A percentile compares a stretch with the other conserved stretches of the same genome.
Evolutionary conservation across 2,329 filamentous ascomycete species (phyloP).

Genomic region (Botrytis elliptica): DNA sequence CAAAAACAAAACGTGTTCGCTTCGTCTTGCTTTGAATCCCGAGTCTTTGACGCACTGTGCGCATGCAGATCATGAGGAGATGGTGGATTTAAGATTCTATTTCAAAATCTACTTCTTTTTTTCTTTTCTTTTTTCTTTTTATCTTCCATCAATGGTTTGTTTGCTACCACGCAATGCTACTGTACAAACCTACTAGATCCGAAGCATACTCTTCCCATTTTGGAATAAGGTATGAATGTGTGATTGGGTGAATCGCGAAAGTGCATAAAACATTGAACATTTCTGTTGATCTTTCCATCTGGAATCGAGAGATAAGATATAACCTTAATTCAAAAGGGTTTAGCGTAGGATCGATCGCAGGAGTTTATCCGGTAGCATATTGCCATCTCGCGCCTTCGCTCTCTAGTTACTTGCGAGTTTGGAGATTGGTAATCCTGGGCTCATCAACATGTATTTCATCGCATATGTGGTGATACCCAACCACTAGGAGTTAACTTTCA

Average conservation of each 20-base stretch:
- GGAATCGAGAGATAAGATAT: background rate
- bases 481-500: background rate
- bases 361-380: background rate
- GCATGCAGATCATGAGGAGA: background rate
- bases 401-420: background rate
- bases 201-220: background rate
- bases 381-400: background rate
- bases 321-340: background rate
- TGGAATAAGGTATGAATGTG: background rate
- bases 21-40: background rate
- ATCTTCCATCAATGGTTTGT: background rate
- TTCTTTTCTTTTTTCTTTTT: background rate
- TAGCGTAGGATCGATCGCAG: background rate
- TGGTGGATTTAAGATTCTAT: background rate
- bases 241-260: background rate
- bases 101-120: background rate
- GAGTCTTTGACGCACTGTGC: background rate
- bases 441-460: background rate
- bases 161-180: background rate
- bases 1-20: slow-evolving; percentile 8
- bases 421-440: background rate
- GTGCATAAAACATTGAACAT: background rate
- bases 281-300: background rate
- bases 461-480: background rate
- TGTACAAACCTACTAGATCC: background rate